phyloP scores from a whole-genome alignment of 257 asterid genomes.

The Solanum dulcamara region DNA sequence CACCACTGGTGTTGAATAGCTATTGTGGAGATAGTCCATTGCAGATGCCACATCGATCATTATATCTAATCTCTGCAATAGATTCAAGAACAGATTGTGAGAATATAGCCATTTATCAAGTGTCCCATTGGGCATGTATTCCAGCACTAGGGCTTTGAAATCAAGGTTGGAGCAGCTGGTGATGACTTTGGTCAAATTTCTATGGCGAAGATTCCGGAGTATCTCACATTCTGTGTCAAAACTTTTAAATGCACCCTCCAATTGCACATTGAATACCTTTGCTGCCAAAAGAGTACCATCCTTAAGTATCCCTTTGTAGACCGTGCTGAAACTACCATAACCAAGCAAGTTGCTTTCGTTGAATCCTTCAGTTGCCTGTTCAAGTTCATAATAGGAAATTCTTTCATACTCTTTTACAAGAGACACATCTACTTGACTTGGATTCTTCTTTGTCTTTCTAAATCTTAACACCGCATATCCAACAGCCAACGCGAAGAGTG shows the following conservation, averaged over 20 bases:
- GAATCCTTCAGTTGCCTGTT: not conserved
- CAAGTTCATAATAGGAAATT: not conserved
- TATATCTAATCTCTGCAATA: not conserved
- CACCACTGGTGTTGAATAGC: not conserved
- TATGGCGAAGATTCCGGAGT: not conserved
- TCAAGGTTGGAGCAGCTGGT: not conserved
- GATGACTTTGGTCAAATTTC: not conserved
- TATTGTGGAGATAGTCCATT: not conserved
- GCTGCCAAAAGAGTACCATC: not conserved
- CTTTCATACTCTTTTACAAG: not conserved
- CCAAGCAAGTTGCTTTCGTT: not conserved
- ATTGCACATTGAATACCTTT: not conserved
- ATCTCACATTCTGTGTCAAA: not conserved
- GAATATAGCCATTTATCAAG: not conserved
- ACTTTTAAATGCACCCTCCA: not conserved
- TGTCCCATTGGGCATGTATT: not conserved
- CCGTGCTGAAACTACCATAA: not conserved
- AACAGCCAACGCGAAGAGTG: accelerated
- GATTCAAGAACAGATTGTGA: not conserved
- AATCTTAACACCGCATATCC: not conserved
- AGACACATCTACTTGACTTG: not conserved
- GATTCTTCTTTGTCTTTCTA: not conserved
- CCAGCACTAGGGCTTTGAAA: not conserved
- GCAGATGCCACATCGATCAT: not conserved
- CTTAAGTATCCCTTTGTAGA: not conserved